Evolutionary conservation across 1,284 basidiomycete species (phyloP).

Genomic region (Leccinum solheimii): DNA sequence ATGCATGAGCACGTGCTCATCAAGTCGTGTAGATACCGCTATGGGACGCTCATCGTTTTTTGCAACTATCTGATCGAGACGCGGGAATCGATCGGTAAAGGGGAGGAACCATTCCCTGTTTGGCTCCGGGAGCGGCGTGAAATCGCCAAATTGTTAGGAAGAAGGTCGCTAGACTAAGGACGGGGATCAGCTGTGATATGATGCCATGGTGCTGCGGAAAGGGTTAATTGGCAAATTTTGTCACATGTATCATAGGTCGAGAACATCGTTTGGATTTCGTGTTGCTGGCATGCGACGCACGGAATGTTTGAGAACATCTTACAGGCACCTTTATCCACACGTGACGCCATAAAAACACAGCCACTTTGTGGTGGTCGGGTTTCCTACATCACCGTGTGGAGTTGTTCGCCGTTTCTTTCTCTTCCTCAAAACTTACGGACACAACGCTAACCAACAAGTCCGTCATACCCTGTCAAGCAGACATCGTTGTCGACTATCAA

Average conservation of each 20-base stretch:
- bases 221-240: background rate
- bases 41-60: slow-evolving; percentile 92
- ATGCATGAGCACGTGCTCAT: slow-evolving; percentile 7
- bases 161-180: slow-evolving; percentile 69
- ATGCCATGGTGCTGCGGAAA: background rate
- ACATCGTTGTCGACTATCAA: slow-evolving; percentile 4
- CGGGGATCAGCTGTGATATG: background rate
- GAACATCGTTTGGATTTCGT: background rate
- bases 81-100: slow-evolving; percentile 44
- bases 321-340: slow-evolving; percentile 10
- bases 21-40: slow-evolving; percentile 60
- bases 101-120: slow-evolving; percentile 65
- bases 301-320: background rate
- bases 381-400: slow-evolving; percentile 11
- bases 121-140: slow-evolving; percentile 86
- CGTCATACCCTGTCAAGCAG: background rate
- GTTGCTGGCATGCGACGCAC: background rate
- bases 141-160: slow-evolving; percentile 75
- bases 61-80: slow-evolving; percentile 94
- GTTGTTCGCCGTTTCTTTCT: background rate
- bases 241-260: background rate
- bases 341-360: slow-evolving; percentile 27
- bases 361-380: slow-evolving; percentile 20
- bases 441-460: background rate
- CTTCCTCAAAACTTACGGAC: background rate